A percentile compares a stretch with the other conserved stretches of the same genome.
Evolutionary conservation across 1,284 basidiomycete genomes (phyloP).

Genomic region (Ganoderma multipileum): DNA sequence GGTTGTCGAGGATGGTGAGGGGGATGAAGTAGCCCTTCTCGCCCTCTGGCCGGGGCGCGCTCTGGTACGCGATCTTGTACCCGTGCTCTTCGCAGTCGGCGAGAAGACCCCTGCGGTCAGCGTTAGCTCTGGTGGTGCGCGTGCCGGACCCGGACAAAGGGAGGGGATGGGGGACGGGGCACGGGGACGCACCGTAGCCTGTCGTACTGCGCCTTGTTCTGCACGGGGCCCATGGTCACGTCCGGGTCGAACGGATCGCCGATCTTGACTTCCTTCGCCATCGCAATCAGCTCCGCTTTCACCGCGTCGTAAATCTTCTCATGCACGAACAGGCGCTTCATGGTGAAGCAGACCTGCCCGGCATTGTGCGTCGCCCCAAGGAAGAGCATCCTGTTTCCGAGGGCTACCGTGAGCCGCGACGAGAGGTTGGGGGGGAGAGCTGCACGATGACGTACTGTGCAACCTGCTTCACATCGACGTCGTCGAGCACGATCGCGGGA

Average conservation of each 20-base stretch:
- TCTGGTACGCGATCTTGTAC: conserved; percentile 22
- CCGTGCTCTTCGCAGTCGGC: conserved; percentile 24
- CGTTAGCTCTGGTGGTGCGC: background rate
- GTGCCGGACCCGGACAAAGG: background rate
- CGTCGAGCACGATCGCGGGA: conserved; percentile 26
- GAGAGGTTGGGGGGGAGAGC: background rate
- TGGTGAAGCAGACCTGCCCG: conserved; percentile 26
- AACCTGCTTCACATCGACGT: conserved; percentile 24
- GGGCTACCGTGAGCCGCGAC: background rate
- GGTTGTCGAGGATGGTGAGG: conserved; percentile 24
- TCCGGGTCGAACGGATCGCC: conserved; percentile 23
- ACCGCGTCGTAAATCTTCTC: conserved; percentile 26
- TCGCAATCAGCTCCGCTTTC: conserved; percentile 21
- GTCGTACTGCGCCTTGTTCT: conserved; percentile 24
- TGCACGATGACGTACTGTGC: conserved; percentile 16
- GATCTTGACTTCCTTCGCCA: conserved; percentile 20
- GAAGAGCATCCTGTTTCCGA: conserved; percentile 7
- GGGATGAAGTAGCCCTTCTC: conserved; percentile 26
- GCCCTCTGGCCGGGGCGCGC: conserved; percentile 6
- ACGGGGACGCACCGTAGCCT: conserved; percentile 17
- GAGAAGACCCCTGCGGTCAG: conserved; percentile 12
- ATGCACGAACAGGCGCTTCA: conserved; percentile 27
- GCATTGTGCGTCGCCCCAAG: conserved; percentile 18
- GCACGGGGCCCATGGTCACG: conserved; percentile 25
- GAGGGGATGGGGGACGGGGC: no score